phyloP scores from a whole-genome alignment of 2,329 filamentous ascomycete genomes.

The Uncinocarpus reesii region DNA sequence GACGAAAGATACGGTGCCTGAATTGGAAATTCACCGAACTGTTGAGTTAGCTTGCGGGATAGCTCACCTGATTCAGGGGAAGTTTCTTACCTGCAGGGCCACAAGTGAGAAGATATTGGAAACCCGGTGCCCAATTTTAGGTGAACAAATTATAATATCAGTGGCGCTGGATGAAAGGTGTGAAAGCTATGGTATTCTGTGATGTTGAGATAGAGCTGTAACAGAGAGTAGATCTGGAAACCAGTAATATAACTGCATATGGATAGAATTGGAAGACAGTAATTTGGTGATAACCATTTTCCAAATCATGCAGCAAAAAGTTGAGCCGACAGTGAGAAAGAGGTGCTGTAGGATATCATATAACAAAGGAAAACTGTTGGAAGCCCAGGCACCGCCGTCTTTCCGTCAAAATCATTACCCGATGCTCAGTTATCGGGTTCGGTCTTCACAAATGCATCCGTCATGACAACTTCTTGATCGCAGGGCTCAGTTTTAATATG shows the following conservation, averaged over 20 bases:
- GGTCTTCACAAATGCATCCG: conserved; percentile 20
- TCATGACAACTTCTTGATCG: conserved; percentile 13
- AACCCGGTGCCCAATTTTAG: too few species aligned
- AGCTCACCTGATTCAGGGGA: neutral
- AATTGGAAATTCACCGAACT: neutral
- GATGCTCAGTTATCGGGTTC: conserved; percentile 16
- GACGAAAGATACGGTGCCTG: neutral
- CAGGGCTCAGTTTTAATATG: conserved; percentile 21
- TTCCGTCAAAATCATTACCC: neutral
- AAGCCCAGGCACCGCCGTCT: too few species aligned
- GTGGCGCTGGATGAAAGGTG: too few species aligned
- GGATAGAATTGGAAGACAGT: too few species aligned
- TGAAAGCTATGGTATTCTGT: too few species aligned
- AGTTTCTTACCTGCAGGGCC: neutral
- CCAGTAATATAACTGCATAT: too few species aligned
- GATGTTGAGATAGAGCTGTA: too few species aligned
- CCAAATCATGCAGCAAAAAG: too few species aligned
- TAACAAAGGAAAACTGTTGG: too few species aligned
- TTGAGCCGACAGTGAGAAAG: neutral
- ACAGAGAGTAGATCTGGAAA: too few species aligned
- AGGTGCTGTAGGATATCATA: neutral
- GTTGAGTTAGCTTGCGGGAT: neutral
- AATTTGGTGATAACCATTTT: too few species aligned
- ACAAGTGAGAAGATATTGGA: neutral
- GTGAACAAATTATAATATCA: too few species aligned